Conservation (phyloP, 768 basidiomycete species). For the Mycena chlorophos region DNA sequence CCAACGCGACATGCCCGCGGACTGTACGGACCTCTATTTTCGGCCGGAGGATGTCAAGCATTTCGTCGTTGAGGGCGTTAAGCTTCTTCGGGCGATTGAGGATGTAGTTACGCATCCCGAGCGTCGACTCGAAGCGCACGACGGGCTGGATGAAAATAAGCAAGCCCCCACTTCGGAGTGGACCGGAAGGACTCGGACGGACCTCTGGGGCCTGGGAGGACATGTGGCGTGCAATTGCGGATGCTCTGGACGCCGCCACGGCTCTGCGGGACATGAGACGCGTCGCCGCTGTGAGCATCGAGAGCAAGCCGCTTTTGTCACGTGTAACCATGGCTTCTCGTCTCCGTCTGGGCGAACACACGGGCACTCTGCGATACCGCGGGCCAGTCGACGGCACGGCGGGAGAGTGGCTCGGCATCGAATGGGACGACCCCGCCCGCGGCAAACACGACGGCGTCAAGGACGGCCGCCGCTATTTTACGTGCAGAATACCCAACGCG, state of each 20-base stretch:
- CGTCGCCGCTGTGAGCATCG: constrained; percentile 32
- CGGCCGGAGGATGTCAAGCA: constrained; percentile 69
- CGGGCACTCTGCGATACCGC: constrained; percentile 70
- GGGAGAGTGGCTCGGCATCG: constrained; percentile 91
- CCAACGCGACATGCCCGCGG: no score
- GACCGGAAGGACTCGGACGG: constrained; percentile 20
- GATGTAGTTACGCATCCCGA: constrained; percentile 63
- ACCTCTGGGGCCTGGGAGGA: constrained; percentile 37
- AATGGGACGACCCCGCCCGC: constrained; percentile 86
- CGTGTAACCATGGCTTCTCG: constrained; percentile 47
- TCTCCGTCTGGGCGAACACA: constrained; percentile 49
- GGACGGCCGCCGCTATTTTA: constrained; percentile 76
- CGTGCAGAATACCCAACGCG: constrained; percentile 59
- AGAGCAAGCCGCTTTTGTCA: constrained; percentile 22
- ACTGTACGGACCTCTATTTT: constrained; percentile 79
- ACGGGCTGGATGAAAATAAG: constrained; percentile 40
- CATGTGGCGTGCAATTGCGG: constrained; percentile 50
- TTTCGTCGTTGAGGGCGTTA: constrained; percentile 79
- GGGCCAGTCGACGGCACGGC: constrained; percentile 63
- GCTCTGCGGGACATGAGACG: constrained; percentile 44
- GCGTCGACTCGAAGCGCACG: constrained; percentile 70
- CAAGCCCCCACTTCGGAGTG: constrained; percentile 14
- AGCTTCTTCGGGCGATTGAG: constrained; percentile 80
- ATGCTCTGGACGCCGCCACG: constrained; percentile 42
- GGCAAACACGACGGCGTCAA: constrained; percentile 89